These are phyloP conservation scores for Periconia sp. DNA, from an alignment of 2,329 filamentous ascomycete species.

Conservation along the genomic window DNA sequence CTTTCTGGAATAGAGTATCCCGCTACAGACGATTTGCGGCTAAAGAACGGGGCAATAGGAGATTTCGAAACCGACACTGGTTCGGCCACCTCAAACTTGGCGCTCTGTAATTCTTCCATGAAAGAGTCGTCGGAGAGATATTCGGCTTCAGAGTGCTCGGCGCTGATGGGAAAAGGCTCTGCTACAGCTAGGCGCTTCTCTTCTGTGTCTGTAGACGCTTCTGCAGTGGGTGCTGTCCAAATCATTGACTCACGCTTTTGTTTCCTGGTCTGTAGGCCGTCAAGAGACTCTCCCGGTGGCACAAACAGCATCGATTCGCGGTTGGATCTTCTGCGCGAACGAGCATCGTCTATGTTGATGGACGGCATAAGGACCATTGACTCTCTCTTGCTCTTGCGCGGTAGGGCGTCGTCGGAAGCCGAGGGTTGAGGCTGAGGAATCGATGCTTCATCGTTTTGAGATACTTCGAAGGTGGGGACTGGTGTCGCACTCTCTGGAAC, in stretches of 20 bases:
- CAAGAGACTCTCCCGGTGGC: slow-evolving; percentile 23
- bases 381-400: slow-evolving; percentile 18
- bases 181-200: slow-evolving; percentile 49
- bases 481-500: slow-evolving; percentile 38
- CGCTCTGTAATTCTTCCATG: slow-evolving; percentile 84
- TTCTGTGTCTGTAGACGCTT: slow-evolving; percentile 37
- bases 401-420: slow-evolving; percentile 7
- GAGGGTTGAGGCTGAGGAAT: slow-evolving; percentile 8
- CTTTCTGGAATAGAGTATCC: slow-evolving; percentile 31
- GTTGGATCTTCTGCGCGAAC: slow-evolving; percentile 32
- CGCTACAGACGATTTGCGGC: slow-evolving; percentile 38
- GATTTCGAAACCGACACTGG: slow-evolving; percentile 76
- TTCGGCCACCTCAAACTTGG: slow-evolving; percentile 82
- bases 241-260: slow-evolving; percentile 38
- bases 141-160: slow-evolving; percentile 51
- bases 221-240: slow-evolving; percentile 25
- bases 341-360: slow-evolving; percentile 16
- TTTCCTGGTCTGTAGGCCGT: slow-evolving; percentile 24
- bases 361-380: slow-evolving; percentile 26
- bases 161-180: slow-evolving; percentile 46
- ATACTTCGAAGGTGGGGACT: slow-evolving; percentile 28
- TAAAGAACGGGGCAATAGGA: slow-evolving; percentile 73
- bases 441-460: slow-evolving; percentile 15
- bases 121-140: slow-evolving; percentile 78
- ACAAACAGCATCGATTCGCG: slow-evolving; percentile 41